Evolutionary conservation across 371 early-diverging fungal species (phyloP).

Genomic region (Apophysomyces ossiformis): DNA sequence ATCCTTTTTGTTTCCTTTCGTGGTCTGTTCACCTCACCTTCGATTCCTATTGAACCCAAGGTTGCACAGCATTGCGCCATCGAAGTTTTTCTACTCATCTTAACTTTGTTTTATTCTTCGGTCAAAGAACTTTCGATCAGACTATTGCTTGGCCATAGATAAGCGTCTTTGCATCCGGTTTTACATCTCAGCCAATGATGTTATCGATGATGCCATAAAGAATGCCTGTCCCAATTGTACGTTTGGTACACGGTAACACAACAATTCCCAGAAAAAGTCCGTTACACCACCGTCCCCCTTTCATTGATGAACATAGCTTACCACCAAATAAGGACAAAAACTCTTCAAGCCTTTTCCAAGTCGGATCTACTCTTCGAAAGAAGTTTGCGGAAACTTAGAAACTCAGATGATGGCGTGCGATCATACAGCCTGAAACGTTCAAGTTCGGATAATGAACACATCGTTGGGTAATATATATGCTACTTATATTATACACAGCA

Average conservation of each 20-base stretch:
- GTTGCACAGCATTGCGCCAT: slow-evolving; percentile 9
- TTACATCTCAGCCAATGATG: background rate
- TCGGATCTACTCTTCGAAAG: too few relatives aligned
- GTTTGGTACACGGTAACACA: background rate
- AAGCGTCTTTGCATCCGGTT: background rate
- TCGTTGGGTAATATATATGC: too few relatives aligned
- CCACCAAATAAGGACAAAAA: too few relatives aligned
- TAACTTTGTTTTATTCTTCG: background rate
- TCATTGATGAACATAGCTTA: background rate
- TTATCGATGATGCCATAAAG: slow-evolving; percentile 1
- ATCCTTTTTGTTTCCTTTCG: too few relatives aligned
- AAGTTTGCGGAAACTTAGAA: too few relatives aligned
- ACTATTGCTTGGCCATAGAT: background rate
- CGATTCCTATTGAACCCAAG: background rate
- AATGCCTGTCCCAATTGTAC: background rate
- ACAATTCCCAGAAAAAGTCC: background rate
- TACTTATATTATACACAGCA: too few relatives aligned
- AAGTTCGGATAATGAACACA: too few relatives aligned
- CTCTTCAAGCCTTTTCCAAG: too few relatives aligned
- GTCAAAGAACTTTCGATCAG: background rate
- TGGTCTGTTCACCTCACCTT: too few relatives aligned
- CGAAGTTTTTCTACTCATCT: background rate
- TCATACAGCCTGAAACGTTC: too few relatives aligned
- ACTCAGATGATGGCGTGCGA: too few relatives aligned
- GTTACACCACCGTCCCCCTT: background rate